A percentile compares a stretch with the other conserved stretches of the same genome.
Conservation (phyloP, 371 early-diverging fungal species). For the Syncephalastrum sp. region DNA sequence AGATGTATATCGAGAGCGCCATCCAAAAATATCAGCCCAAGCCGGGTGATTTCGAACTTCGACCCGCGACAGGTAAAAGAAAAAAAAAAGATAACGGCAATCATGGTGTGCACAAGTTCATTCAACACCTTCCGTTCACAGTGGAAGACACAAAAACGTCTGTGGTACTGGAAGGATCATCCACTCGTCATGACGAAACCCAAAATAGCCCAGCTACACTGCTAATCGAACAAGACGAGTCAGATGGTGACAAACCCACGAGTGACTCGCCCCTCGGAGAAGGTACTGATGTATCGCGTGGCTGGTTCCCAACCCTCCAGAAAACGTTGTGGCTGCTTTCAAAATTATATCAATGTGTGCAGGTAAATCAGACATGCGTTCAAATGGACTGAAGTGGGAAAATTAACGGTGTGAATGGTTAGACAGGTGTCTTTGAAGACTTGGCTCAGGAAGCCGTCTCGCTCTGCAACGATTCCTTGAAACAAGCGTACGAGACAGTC, state of each 20-base stretch:
- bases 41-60: conserved; percentile 60
- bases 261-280: conserved; percentile 28
- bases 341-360: conserved; percentile 76
- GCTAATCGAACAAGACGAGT: conserved; percentile 32
- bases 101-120: background rate
- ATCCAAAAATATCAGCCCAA: conserved; percentile 76
- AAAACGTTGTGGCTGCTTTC: conserved; percentile 77
- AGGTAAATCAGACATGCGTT: conserved; percentile 35
- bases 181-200: background rate
- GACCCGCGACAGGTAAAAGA: conserved; percentile 4
- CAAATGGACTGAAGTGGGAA: too few species aligned
- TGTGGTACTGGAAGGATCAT: conserved; percentile 20
- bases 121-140: conserved; percentile 6
- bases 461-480: conserved; percentile 63
- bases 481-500: conserved; percentile 48
- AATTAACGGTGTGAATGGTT: background rate
- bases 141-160: conserved; percentile 19
- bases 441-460: conserved; percentile 81
- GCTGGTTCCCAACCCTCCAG: conserved; percentile 83
- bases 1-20: conserved; percentile 74
- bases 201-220: conserved; percentile 34
- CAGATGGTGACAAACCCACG: conserved; percentile 13
- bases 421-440: conserved; percentile 77
- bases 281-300: conserved; percentile 46
- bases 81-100: background rate